Conservation (phyloP, 1,284 basidiomycete genomes). For the Microbotryum lychnidis-dioicae region DNA sequence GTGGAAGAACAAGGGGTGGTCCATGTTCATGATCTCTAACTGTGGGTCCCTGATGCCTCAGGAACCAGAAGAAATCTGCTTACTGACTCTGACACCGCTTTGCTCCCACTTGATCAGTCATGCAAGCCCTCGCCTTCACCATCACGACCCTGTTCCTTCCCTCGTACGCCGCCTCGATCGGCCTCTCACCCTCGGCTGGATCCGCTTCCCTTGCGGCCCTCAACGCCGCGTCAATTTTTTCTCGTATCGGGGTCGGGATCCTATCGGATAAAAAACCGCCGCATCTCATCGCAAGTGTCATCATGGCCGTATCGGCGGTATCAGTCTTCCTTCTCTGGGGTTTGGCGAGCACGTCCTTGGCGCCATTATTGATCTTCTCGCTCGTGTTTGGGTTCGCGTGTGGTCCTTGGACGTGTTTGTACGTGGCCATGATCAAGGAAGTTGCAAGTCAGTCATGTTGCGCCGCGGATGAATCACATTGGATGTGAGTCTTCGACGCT, state of each 20-base stretch:
- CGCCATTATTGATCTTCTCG: conserved; percentile 40
- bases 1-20: conserved; percentile 36
- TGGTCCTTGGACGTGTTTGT: conserved; percentile 43
- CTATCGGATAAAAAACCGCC: conserved; percentile 42
- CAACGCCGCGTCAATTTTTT: conserved; percentile 37
- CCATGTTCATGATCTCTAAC: conserved; percentile 39
- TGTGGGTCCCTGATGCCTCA: conserved; percentile 13
- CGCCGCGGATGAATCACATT: no score
- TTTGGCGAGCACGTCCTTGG: conserved; percentile 38
- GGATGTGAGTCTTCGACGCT: no score
- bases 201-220: conserved; percentile 18
- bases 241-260: conserved; percentile 40
- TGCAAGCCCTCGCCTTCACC: conserved; percentile 41
- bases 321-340: conserved; percentile 45
- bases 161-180: conserved; percentile 10
- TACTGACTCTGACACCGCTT: no score
- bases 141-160: conserved; percentile 29
- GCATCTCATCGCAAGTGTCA: conserved; percentile 40
- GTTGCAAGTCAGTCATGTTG: conserved; percentile 24
- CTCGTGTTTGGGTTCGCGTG: conserved; percentile 41
- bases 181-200: conserved; percentile 1
- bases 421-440: conserved; percentile 39
- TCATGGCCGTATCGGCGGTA: conserved; percentile 37
- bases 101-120: no score
- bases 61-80: no score